Evolutionary conservation across 164 flowering plant species (phyloP), one percentile per base, ranked within the genome.

Genomic region (Malania oleifera): DNA sequence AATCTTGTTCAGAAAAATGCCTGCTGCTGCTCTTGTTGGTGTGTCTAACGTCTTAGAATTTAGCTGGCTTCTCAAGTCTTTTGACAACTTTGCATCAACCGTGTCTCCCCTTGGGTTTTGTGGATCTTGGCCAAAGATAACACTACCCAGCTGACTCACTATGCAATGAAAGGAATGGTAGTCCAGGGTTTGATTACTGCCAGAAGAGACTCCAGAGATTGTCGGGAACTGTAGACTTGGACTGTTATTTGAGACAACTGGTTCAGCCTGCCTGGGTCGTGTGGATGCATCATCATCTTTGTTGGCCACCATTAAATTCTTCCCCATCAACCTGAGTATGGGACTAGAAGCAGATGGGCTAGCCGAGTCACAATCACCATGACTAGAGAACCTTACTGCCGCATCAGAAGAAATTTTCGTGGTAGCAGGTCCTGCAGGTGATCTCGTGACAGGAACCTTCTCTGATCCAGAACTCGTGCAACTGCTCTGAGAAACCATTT

Each of bases 271-370:
- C 48, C 49, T 60, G 0, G 18, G 44, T n/a, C 70, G 69, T 38
- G 57, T 15, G 2, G 87, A 28, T n/a, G 52, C 51, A 64, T 71
- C 80, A 39, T 81, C 87, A 17, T 80, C 85, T 54, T 74, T 78
- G 66, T 80, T 85, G 24, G 78, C 75, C n/a, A 91, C 95, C 88
- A 83, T 77, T 59, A 91, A 72, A 66, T 88, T 81, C 80, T 89
- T 89, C 5, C 98, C 98, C 98, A 91, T 91, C 60, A 91, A 71
- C 76, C 98, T 68, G 20, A 91, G 79, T 7, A 89, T 56, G 1
- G 89, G 80, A 69, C 66, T 83, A 6, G 93, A 62, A 63, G 80
- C 54, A 56, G 86, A 71, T 20, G 82, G 83, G 60, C 76, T 72
- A 22, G 70, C 62, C 49, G 76, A 65, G 47, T 75, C 69, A 47